phyloP scores from a whole-genome alignment of 2,329 filamentous ascomycete species.

The Aaosphaeria arxii region DNA sequence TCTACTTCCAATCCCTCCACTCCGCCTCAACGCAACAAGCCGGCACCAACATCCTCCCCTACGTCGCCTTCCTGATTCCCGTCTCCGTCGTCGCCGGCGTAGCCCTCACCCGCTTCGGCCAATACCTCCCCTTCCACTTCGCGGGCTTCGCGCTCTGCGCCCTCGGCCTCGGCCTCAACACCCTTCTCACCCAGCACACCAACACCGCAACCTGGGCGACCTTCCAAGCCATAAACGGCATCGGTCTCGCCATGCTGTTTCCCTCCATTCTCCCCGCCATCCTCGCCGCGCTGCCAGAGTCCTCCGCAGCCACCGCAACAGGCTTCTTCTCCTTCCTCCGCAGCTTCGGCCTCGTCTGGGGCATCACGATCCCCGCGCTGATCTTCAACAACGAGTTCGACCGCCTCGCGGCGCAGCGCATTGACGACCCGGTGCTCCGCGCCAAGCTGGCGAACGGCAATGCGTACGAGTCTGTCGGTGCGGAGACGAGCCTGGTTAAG shows the following conservation, averaged over 20 bases:
- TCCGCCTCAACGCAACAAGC: constrained; percentile 18
- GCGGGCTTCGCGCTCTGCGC: constrained; percentile 19
- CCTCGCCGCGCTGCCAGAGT: constrained; percentile 24
- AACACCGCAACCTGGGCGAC: constrained; percentile 13
- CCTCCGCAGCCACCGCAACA: constrained; percentile 15
- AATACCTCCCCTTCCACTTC: constrained; percentile 25
- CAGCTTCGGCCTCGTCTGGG: constrained; percentile 24
- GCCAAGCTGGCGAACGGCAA: constrained; percentile 14
- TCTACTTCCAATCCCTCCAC: constrained; percentile 27
- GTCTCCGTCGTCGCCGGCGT: constrained; percentile 18
- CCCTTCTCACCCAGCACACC: constrained; percentile 7
- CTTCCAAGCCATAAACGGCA: constrained; percentile 21
- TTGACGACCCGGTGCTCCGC: constrained; percentile 6
- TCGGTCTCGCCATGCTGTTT: constrained; percentile 23
- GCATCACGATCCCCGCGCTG: constrained; percentile 25
- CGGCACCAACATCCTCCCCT: constrained; percentile 25
- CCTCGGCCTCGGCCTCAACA: constrained; percentile 17
- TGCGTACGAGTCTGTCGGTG: constrained; percentile 21
- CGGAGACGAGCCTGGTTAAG: constrained; percentile 16
- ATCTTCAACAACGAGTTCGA: constrained; percentile 28
- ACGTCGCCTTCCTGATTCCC: constrained; percentile 18
- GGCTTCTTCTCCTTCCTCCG: constrained; percentile 30
- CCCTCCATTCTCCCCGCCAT: constrained; percentile 26
- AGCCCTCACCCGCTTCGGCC: constrained; percentile 17
- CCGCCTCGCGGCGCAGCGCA: constrained; percentile 5